These are phyloP conservation scores for Linum lewisii DNA, from an alignment of 345 rosid species.

Conservation along the genomic window DNA sequence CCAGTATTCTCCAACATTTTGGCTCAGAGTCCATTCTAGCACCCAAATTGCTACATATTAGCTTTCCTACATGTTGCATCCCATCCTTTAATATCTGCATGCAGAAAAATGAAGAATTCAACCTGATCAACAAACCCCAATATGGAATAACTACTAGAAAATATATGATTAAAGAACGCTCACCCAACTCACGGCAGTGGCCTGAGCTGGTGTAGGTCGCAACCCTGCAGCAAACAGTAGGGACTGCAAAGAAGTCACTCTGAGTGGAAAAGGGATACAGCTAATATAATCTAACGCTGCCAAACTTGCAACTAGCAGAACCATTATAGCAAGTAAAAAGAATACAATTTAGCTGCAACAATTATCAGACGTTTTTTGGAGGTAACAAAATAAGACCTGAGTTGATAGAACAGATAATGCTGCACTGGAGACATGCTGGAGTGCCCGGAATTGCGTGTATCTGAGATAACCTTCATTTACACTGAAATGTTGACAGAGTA, in stretches of 20 bases:
- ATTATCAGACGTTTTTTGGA: conserved; percentile 1
- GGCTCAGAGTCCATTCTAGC: conserved; percentile 99
- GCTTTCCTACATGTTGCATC: conserved; percentile 92
- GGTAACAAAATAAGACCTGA: conserved; percentile 52
- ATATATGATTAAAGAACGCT: conserved; percentile 13
- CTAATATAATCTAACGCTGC: background rate
- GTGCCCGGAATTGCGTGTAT: conserved; percentile 82
- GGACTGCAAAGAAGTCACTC: conserved; percentile 50
- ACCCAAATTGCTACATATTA: conserved; percentile 87
- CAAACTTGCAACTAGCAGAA: background rate
- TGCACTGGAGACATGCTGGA: conserved; percentile 83
- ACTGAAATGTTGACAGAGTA: conserved; percentile 30
- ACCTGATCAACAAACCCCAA: background rate
- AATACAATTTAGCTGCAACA: background rate
- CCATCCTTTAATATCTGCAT: conserved; percentile 83
- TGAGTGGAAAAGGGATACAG: background rate
- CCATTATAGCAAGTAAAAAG: background rate
- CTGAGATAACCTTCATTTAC: conserved; percentile 91
- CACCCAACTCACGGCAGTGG: conserved; percentile 96
- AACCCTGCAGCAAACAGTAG: conserved; percentile 96
- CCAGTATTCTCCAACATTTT: conserved; percentile 82
- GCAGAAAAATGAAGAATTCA: conserved; percentile 8
- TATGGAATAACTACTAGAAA: background rate
- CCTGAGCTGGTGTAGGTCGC: conserved; percentile 91
- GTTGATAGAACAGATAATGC: conserved; percentile 80